phyloP scores from a whole-genome alignment of 129 eudicot genomes.

The Centella asiatica region DNA sequence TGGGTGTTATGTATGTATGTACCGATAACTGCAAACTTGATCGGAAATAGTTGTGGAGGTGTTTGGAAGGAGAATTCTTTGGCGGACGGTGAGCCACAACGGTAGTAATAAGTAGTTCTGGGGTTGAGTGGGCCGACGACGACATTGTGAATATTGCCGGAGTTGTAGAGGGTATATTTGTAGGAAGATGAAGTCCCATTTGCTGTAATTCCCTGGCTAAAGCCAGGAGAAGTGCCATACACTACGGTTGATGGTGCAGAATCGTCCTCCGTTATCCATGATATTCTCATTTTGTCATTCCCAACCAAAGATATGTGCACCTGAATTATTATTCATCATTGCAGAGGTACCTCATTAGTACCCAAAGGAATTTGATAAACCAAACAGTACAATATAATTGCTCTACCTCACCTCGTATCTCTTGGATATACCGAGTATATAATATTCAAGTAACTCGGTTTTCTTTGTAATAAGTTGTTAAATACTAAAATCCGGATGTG shows the following conservation, averaged over 20 bases:
- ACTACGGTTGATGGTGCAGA: slow-evolving; percentile 32
- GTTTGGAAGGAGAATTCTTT: slow-evolving; percentile 51
- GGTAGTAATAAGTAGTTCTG: slow-evolving; percentile 42
- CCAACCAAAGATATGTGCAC: slow-evolving; percentile 62
- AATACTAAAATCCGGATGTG: too few relatives aligned
- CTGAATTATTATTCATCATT: slow-evolving; percentile 15
- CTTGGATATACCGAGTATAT: too few relatives aligned
- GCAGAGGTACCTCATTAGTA: too few relatives aligned
- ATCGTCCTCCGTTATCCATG: slow-evolving; percentile 49
- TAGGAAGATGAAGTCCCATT: slow-evolving; percentile 39
- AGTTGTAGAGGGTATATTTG: slow-evolving; percentile 26
- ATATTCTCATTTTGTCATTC: slow-evolving; percentile 45
- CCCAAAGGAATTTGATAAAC: too few relatives aligned
- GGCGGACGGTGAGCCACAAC: slow-evolving; percentile 29
- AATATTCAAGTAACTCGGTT: too few relatives aligned
- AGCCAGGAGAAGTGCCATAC: slow-evolving; percentile 47
- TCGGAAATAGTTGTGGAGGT: slow-evolving; percentile 52
- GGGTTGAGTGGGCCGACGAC: slow-evolving; percentile 56
- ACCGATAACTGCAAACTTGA: slow-evolving; percentile 55
- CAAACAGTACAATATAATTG: too few relatives aligned
- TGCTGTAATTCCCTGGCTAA: slow-evolving; percentile 11
- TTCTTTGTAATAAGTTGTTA: too few relatives aligned
- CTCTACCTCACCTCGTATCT: too few relatives aligned
- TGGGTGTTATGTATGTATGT: too few relatives aligned
- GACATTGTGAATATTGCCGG: slow-evolving; percentile 50